These are phyloP conservation scores for Sodiomyces alkalinus DNA, from an alignment of 2,329 filamentous ascomycete species.

Conservation along the genomic window DNA sequence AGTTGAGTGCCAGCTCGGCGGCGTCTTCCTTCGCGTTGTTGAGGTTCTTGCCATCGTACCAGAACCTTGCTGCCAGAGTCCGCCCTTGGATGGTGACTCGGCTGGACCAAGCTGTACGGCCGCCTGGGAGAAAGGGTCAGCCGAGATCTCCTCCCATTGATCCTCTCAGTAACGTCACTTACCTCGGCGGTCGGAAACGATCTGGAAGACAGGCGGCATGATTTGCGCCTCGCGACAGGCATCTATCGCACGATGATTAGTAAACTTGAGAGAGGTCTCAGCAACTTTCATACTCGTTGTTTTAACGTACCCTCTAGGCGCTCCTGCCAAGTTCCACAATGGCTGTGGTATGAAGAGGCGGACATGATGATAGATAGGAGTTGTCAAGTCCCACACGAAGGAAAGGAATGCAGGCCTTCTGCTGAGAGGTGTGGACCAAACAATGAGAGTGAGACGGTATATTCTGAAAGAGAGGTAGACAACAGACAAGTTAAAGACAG, in stretches of 20 bases:
- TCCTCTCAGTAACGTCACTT: constrained; percentile 12
- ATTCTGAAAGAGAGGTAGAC: neutral
- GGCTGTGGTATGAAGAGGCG: constrained; percentile 6
- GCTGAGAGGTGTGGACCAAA: neutral
- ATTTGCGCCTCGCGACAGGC: constrained; percentile 40
- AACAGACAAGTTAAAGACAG: too few species aligned
- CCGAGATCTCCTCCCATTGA: neutral
- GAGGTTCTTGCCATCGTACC: constrained; percentile 81
- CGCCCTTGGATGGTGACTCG: constrained; percentile 56
- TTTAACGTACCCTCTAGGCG: constrained; percentile 35
- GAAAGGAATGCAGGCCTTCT: neutral
- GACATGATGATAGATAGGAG: constrained; percentile 5
- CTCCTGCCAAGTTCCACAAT: constrained; percentile 32
- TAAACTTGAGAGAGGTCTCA: constrained; percentile 2
- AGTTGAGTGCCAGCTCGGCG: constrained; percentile 62
- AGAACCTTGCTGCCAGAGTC: constrained; percentile 59
- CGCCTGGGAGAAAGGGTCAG: constrained; percentile 37
- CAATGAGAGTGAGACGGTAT: neutral
- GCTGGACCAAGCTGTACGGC: constrained; percentile 83
- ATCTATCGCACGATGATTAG: constrained; percentile 22
- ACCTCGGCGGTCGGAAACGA: constrained; percentile 65
- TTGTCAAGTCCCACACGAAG: constrained; percentile 1
- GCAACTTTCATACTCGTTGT: too few species aligned
- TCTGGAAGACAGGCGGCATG: constrained; percentile 45
- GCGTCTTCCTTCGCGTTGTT: constrained; percentile 84